A percentile compares a stretch with the other conserved stretches of the same genome.
Conservation (phyloP, 768 basidiomycete genomes). For the Fibroporia radiculosa region DNA sequence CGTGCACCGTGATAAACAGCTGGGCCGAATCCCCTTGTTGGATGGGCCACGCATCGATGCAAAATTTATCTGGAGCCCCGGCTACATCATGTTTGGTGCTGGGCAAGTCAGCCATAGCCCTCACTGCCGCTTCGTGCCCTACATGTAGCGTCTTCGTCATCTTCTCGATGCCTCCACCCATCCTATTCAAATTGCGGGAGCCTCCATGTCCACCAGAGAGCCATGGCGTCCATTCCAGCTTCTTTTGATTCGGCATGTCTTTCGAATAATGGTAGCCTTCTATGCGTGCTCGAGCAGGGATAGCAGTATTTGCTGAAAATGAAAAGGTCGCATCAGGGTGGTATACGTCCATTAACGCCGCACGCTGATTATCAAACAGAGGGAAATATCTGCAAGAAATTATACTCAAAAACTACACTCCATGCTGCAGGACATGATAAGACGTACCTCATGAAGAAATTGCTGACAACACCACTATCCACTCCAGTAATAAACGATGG, state of each 20-base stretch:
- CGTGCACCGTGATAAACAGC: slow-evolving; percentile 71
- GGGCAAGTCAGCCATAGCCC: slow-evolving; percentile 59
- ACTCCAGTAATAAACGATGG: slow-evolving; percentile 72
- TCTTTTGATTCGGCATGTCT: slow-evolving; percentile 75
- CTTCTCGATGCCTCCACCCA: slow-evolving; percentile 49
- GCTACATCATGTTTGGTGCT: slow-evolving; percentile 76
- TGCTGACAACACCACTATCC: slow-evolving; percentile 56
- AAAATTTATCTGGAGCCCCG: slow-evolving; percentile 75
- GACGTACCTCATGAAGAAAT: slow-evolving; percentile 70
- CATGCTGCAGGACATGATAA: not conserved
- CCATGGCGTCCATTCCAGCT: slow-evolving; percentile 75
- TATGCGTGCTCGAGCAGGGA: slow-evolving; percentile 71
- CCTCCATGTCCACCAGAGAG: slow-evolving; percentile 43
- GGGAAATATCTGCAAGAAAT: slow-evolving; percentile 65
- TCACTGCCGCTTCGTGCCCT: slow-evolving; percentile 57
- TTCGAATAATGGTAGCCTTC: slow-evolving; percentile 56
- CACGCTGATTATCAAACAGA: slow-evolving; percentile 71
- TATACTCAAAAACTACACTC: not conserved
- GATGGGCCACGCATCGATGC: slow-evolving; percentile 80
- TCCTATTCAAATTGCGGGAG: slow-evolving; percentile 71
- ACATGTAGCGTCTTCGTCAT: slow-evolving; percentile 61
- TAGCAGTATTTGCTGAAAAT: slow-evolving; percentile 75
- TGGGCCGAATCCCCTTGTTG: slow-evolving; percentile 47
- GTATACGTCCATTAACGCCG: slow-evolving; percentile 63
- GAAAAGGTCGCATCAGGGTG: slow-evolving; percentile 87